A percentile compares a stretch with the other conserved stretches of the same genome.
These are phyloP conservation scores for Pyrenochaeta sp. DNA, from an alignment of 2,329 filamentous ascomycete species.

Conservation along the genomic window DNA sequence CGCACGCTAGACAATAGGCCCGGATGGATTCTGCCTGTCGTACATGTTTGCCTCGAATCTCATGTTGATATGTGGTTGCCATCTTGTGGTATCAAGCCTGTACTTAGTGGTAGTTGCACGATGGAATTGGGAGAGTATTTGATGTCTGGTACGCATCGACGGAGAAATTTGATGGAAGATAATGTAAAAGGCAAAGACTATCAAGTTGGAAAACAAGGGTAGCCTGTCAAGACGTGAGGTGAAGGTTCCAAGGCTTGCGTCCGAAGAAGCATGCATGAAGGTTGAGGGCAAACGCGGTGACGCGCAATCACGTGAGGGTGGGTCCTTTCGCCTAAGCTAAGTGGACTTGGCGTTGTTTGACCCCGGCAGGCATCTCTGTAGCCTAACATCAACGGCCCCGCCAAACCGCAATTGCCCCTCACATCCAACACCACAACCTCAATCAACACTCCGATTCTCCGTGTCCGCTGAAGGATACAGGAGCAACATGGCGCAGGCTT, in stretches of 20 bases:
- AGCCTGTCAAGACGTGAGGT: too few relatives aligned
- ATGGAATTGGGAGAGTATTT: too few relatives aligned
- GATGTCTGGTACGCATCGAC: too few relatives aligned
- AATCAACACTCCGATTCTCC: too few relatives aligned
- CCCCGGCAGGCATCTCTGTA: conserved; percentile 12
- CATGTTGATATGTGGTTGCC: too few relatives aligned
- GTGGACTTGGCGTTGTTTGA: conserved; percentile 12
- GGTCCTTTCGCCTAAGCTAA: conserved; percentile 5
- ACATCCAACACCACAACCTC: neutral
- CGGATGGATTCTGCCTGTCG: too few relatives aligned
- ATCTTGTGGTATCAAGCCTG: too few relatives aligned
- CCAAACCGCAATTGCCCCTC: neutral
- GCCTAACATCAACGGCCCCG: conserved; percentile 19
- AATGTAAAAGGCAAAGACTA: too few relatives aligned
- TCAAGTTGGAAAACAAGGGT: too few relatives aligned
- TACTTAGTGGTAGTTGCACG: too few relatives aligned
- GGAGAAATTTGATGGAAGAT: neutral
- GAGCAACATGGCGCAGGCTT: conserved; percentile 44
- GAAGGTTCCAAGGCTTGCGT: neutral
- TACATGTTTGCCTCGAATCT: too few relatives aligned
- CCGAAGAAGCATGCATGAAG: neutral
- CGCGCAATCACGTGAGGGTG: conserved; percentile 6
- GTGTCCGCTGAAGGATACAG: neutral
- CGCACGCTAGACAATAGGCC: too few relatives aligned
- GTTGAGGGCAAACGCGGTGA: conserved; percentile 2